Base-by-base conservation (phyloP, 2,329 filamentous ascomycete species). In the Neopestalotiopsis rosae region DNA sequence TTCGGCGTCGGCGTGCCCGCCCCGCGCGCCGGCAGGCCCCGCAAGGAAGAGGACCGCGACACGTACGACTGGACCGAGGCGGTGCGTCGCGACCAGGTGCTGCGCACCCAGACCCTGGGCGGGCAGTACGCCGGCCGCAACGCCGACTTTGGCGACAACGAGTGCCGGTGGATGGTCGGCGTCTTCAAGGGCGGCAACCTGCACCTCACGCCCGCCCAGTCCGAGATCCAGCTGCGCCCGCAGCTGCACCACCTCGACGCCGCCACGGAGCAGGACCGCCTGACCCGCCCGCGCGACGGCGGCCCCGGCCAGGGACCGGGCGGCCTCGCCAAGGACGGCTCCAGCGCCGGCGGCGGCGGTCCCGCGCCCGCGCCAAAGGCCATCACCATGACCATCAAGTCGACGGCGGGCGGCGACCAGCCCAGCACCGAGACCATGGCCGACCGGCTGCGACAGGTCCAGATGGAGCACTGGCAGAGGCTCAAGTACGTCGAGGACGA, bases 211-310 rank as follows among this genome's bases (percentile, higher is more conserved):
- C 93, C 92, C 30, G 89, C 97, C 61, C 90, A 91, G 56, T 92
- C 93, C 2, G 89, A 97, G 59, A 92, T 97, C 57, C 94, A 97
- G 78, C 90, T 99, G 76, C 92, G 95, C 4, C 94, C 96, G 0
- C 94, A 98, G 76, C 92, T 97, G 70, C 94, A 97, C 81, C 94
- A 98, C 81, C 87, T 98, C 73, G 96, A 98, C 81, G 95, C 96
- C 3, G 82, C 90, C 61, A 86, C 91, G 61, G 94, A 98, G 75
- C 87, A 93, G 68, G 89, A 92, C 45, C 88, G 88, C 58, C 84
- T 85, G 57, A 74, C 75, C n/a, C 77, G 81, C 14, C 76, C 79
- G 13, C 79, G 80, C 63, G 80, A 82, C 45, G 76, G 82, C 45
- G 76, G 82, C 78, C 76, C 71, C 61, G 75, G 77, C 32, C 56